phyloP scores from a whole-genome alignment of 176 grass and related monocot genomes.

The Lolium rigidum region DNA sequence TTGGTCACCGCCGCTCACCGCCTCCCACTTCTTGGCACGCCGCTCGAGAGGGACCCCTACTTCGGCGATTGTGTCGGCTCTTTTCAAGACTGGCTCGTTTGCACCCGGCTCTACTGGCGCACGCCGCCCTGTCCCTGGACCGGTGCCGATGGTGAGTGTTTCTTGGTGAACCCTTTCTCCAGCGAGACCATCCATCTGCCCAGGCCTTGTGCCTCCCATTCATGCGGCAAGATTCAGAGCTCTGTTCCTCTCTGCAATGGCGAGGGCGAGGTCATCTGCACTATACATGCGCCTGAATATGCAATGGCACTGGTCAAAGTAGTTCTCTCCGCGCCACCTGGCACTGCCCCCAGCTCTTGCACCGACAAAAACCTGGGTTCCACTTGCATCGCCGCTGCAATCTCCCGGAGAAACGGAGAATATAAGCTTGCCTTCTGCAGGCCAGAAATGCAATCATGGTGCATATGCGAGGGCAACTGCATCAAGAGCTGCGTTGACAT shows the following conservation, averaged over 20 bases:
- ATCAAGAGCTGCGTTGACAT: conserved; percentile 19
- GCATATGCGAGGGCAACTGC: conserved; percentile 20
- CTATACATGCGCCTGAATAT: conserved; percentile 17
- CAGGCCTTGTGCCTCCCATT: not conserved
- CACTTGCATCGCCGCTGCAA: conserved; percentile 18
- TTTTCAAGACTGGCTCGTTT: conserved; percentile 5
- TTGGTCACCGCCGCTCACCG: not conserved
- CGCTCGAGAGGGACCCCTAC: not conserved
- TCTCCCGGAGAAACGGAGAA: conserved; percentile 2
- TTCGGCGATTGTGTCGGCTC: not conserved
- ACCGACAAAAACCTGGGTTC: not conserved
- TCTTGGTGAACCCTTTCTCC: conserved; percentile 11
- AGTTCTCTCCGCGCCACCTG: conserved; percentile 19
- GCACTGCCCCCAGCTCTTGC: not conserved
- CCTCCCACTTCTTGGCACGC: not conserved
- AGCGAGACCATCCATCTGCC: not conserved
- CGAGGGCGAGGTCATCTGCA: not conserved
- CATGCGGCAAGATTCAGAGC: not conserved
- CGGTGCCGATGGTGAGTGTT: conserved; percentile 6
- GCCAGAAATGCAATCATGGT: conserved; percentile 8
- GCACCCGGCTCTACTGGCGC: conserved; percentile 1
- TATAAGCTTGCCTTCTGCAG: conserved; percentile 26
- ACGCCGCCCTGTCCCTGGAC: not conserved
- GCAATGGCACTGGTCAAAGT: conserved; percentile 13
- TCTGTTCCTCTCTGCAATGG: conserved; percentile 23